Evolutionary conservation across 2,329 filamentous ascomycete species (phyloP).

Genomic region (Beauveria brongniartii): DNA sequence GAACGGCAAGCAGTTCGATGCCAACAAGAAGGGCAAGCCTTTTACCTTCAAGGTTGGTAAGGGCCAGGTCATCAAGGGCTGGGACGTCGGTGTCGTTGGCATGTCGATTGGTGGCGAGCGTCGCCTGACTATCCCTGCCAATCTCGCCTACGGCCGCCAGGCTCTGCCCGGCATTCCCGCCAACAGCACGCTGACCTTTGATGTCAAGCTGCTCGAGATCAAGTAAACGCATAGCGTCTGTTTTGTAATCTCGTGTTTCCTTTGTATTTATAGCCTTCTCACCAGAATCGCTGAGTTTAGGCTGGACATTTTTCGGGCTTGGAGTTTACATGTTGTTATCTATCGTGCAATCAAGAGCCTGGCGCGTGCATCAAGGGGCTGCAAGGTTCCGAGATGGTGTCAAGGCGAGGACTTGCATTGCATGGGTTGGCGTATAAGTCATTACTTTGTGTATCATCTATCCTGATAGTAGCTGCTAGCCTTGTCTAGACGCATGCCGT

Average conservation of each 20-base stretch:
- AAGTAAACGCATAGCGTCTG: constrained; percentile 48
- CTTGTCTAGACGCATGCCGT: not conserved
- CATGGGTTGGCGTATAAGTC: constrained; percentile 36
- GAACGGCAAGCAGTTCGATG: constrained; percentile 91
- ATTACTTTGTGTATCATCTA: constrained; percentile 20
- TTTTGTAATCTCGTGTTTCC: constrained; percentile 5
- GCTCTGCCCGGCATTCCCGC: constrained; percentile 74
- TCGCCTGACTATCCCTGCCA: constrained; percentile 78
- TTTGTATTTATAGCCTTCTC: constrained; percentile 15
- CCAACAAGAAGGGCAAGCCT: constrained; percentile 98
- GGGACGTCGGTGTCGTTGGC: constrained; percentile 89
- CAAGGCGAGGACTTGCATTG: constrained; percentile 41
- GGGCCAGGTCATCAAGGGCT: constrained; percentile 97
- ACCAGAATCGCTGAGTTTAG: not conserved
- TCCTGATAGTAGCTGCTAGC: constrained; percentile 10
- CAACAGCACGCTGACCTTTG: constrained; percentile 89
- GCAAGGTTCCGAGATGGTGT: constrained; percentile 23
- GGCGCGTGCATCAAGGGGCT: constrained; percentile 24
- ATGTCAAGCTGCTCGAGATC: constrained; percentile 78
- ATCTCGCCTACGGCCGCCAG: constrained; percentile 84
- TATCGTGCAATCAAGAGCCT: constrained; percentile 35
- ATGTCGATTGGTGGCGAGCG: constrained; percentile 93
- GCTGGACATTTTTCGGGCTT: constrained; percentile 14
- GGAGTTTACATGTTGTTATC: constrained; percentile 24
- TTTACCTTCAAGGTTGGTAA: constrained; percentile 92